Evolutionary conservation across 2,329 filamentous ascomycete genomes (phyloP).

Genomic region (Epichloe bromicola): DNA sequence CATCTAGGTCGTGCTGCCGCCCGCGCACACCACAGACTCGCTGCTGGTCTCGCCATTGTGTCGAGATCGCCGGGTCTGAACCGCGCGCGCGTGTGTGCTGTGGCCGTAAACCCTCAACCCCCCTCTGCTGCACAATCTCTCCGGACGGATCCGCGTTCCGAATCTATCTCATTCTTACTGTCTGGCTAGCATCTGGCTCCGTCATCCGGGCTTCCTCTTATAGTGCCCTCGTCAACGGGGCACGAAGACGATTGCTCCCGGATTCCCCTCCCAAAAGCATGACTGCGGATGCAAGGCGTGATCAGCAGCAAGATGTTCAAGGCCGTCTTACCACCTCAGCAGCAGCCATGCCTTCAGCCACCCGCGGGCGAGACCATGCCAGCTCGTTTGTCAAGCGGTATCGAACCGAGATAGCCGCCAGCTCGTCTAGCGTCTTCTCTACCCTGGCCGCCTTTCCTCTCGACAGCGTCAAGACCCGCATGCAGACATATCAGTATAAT

Average conservation of each 20-base stretch:
- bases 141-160: neutral
- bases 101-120: constrained; percentile 1
- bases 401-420: constrained; percentile 68
- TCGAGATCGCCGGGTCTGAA: constrained; percentile 9
- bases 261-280: constrained; percentile 17
- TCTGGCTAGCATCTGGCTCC: neutral
- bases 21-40: constrained; percentile 8
- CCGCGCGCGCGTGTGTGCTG: constrained; percentile 5
- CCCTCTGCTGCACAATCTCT: neutral
- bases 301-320: constrained; percentile 25
- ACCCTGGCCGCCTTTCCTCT: constrained; percentile 74
- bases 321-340: constrained; percentile 16
- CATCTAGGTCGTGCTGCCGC: constrained; percentile 8
- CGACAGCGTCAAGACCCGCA: constrained; percentile 80
- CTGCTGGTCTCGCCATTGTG: constrained; percentile 5
- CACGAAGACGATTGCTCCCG: constrained; percentile 3
- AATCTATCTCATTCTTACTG: neutral
- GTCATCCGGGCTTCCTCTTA: neutral
- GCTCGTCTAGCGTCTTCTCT: constrained; percentile 62
- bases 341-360: constrained; percentile 17
- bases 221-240: neutral
- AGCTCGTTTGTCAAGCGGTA: constrained; percentile 54
- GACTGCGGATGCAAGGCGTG: constrained; percentile 22
- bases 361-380: constrained; percentile 20
- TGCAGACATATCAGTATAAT: constrained; percentile 74